A percentile compares a stretch with the other conserved stretches of the same genome.
These are phyloP conservation scores for Vanrija pseudolonga DNA, from an alignment of 1,284 basidiomycete genomes.

Conservation along the genomic window DNA sequence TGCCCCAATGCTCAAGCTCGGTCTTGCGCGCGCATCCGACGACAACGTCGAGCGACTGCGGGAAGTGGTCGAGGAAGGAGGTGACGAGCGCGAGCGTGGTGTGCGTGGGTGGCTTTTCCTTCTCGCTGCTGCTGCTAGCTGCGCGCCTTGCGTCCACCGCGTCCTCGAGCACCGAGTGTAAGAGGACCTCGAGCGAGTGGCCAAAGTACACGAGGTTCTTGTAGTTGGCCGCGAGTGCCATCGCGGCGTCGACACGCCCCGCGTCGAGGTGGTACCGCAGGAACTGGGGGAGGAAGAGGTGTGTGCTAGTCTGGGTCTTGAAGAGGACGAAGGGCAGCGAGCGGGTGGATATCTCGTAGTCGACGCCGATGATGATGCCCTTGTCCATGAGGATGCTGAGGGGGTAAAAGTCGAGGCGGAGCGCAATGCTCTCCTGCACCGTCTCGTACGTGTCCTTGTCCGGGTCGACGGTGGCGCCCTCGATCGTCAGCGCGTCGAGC, in stretches of 20 bases:
- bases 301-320: conserved; percentile 86
- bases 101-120: background rate
- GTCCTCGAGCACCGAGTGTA: conserved; percentile 92
- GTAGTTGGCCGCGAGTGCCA: conserved; percentile 82
- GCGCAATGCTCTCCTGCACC: conserved; percentile 87
- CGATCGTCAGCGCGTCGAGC: conserved; percentile 90
- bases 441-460: conserved; percentile 55
- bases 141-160: conserved; percentile 56
- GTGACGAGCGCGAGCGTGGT: conserved; percentile 67
- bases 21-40: conserved; percentile 97
- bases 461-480: conserved; percentile 55
- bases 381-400: conserved; percentile 97
- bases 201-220: conserved; percentile 86
- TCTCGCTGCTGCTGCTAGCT: background rate
- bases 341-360: conserved; percentile 74
- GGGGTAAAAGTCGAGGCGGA: conserved; percentile 90
- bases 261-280: conserved; percentile 76
- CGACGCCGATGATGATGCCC: conserved; percentile 94
- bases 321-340: conserved; percentile 89
- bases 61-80: conserved; percentile 92
- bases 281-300: conserved; percentile 91
- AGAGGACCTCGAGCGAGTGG: conserved; percentile 87
- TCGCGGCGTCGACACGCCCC: conserved; percentile 69
- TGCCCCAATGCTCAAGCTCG: conserved; percentile 85
- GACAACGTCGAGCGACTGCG: conserved; percentile 83